These are phyloP conservation scores for Dictyostelium capitatum DNA, from an alignment of 78 protist genomes.

Conservation along the genomic window DNA sequence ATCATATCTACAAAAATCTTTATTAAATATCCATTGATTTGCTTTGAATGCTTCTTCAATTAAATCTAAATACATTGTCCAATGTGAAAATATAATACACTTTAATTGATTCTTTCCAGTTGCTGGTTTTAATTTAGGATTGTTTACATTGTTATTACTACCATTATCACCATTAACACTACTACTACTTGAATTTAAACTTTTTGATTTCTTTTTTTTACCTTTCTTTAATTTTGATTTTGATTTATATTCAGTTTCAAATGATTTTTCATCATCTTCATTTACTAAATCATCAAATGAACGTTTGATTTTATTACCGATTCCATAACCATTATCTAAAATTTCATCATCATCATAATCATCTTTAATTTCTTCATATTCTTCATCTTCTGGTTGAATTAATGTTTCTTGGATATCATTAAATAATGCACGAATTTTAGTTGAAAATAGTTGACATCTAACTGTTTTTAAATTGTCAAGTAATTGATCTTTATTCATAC, in stretches of 20 bases:
- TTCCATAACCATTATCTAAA: not conserved
- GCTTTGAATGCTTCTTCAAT: slow-evolving; percentile 13
- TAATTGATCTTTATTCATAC: too few relatives aligned
- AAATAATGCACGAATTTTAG: not conserved
- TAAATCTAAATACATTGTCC: slow-evolving; percentile 82
- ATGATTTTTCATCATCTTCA: not conserved
- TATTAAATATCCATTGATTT: not conserved
- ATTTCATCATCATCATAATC: not conserved
- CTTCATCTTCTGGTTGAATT: not conserved
- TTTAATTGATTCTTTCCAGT: slow-evolving; percentile 17
- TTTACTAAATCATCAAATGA: not conserved
- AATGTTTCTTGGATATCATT: not conserved
- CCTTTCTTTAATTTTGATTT: not conserved
- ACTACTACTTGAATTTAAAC: not conserved
- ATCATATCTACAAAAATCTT: slow-evolving; percentile 58
- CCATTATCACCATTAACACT: not conserved
- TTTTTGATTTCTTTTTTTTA: not conserved
- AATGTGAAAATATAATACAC: slow-evolving; percentile 83
- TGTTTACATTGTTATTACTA: not conserved
- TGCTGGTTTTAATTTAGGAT: not conserved
- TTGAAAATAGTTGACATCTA: slow-evolving; percentile 1
- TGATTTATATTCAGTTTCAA: not conserved
- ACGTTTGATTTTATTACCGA: too few relatives aligned
- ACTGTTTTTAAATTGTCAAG: not conserved
- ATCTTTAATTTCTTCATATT: not conserved